Percentiles rank a stretch among this genome's conserved stretches.
Evolutionary conservation across 2,329 filamentous ascomycete species (phyloP).

Genomic region (Ophioceras dolichostomum): DNA sequence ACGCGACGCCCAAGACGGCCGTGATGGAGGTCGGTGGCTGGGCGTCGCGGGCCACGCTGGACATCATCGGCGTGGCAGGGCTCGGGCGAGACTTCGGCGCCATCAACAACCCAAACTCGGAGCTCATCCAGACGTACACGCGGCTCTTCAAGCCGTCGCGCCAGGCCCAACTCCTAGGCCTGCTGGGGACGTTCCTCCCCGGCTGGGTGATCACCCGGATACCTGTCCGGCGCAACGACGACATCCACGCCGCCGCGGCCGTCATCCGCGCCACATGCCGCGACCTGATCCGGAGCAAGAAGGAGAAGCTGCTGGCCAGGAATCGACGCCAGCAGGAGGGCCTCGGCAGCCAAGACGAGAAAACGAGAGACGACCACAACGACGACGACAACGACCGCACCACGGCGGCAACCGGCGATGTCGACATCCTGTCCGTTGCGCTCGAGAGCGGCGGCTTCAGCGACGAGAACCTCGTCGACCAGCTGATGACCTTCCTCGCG

Average conservation of each 20-base stretch:
- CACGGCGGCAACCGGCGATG: constrained; percentile 19
- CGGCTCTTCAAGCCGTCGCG: constrained; percentile 39
- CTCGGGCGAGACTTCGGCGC: constrained; percentile 61
- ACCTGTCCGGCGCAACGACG: constrained; percentile 60
- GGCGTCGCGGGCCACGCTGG: constrained; percentile 57
- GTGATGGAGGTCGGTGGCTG: constrained; percentile 48
- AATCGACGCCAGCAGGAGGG: constrained; percentile 31
- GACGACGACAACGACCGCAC: not conserved
- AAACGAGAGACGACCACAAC: not conserved
- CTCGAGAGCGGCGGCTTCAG: constrained; percentile 63
- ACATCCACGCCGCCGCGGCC: constrained; percentile 40
- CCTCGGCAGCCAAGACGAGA: not conserved
- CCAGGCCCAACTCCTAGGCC: constrained; percentile 39
- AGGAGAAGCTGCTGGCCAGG: constrained; percentile 30
- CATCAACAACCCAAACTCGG: constrained; percentile 45
- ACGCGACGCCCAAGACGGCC: constrained; percentile 11
- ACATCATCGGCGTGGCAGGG: constrained; percentile 64
- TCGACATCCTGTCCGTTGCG: constrained; percentile 73
- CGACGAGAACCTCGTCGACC: constrained; percentile 72
- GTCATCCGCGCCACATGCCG: constrained; percentile 54
- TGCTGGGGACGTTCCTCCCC: constrained; percentile 52
- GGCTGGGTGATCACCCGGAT: constrained; percentile 46
- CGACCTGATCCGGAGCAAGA: constrained; percentile 60
- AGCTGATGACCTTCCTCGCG: constrained; percentile 82
- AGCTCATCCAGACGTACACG: constrained; percentile 45